These are phyloP conservation scores for Plasmodium blacklocki DNA, from an alignment of 169 alveolate species.

Conservation along the genomic window DNA sequence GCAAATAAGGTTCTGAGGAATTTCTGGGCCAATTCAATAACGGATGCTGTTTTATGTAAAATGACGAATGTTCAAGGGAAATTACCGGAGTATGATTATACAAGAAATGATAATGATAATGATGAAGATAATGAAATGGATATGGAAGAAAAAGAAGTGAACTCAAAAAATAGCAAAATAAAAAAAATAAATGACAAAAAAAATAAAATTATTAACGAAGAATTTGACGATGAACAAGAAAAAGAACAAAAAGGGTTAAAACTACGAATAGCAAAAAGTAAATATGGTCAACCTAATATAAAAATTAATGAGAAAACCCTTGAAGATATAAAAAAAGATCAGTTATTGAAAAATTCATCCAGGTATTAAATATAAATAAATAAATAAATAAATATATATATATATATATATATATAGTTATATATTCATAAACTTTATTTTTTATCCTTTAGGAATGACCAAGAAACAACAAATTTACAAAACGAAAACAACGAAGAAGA, in stretches of 20 bases:
- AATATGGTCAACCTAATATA: slow-evolving; percentile 82
- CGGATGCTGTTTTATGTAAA: slow-evolving; percentile 70
- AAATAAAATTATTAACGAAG: slow-evolving; percentile 49
- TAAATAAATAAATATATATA: neutral
- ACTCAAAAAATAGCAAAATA: neutral
- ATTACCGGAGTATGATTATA: slow-evolving; percentile 55
- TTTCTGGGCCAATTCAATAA: slow-evolving; percentile 69
- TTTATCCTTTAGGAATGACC: slow-evolving; percentile 24
- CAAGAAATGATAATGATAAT: slow-evolving; percentile 7
- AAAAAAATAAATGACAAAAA: slow-evolving; percentile 22
- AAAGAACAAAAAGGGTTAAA: slow-evolving; percentile 47
- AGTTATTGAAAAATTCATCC: slow-evolving; percentile 15
- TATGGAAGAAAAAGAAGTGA: neutral
- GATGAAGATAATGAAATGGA: slow-evolving; percentile 5
- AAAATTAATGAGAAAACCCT: slow-evolving; percentile 84
- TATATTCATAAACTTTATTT: slow-evolving; percentile 1
- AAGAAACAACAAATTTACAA: slow-evolving; percentile 10
- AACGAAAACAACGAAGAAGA: neutral
- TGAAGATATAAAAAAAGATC: slow-evolving; percentile 79
- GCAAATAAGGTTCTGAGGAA: slow-evolving; percentile 65
- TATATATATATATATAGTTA: neutral
- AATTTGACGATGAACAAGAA: slow-evolving; percentile 74
- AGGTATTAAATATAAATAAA: neutral
- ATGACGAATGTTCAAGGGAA: slow-evolving; percentile 62
- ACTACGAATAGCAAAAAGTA: slow-evolving; percentile 81